Base-by-base conservation (phyloP, 2,329 filamentous ascomycete genomes). In the Trichocomaceae sp. region DNA sequence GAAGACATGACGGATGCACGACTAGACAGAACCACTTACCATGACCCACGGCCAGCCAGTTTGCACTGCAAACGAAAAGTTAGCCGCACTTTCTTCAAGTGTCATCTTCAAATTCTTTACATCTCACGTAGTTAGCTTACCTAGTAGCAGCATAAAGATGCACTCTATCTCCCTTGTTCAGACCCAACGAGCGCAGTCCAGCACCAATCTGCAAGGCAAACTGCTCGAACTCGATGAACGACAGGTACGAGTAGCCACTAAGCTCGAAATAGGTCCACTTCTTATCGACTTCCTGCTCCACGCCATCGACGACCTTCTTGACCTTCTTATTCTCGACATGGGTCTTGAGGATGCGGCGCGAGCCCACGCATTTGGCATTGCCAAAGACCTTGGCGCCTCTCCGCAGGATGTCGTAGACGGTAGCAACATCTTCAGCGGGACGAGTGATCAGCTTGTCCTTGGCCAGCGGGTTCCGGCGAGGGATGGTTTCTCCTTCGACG, bases 221-320 rank as follows among this genome's bases (percentile, higher is more conserved):
- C 65, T 83, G 78, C 73, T 88, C 83, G 68, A 92, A 93, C 73
- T 95, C 85, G 64, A 81, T 78, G 74, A 91, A 95, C 63, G 83
- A 89, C 66, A 86, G 77, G 77, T 85, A 95, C 45, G 80, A 78
- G 76, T 87, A 96, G 48, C 78, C 77, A 58, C 86, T 85, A 62
- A 95, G 83, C 79, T 96, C 90, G 63, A 89, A 95, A 74, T 85
- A 95, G 52, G 85, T 84, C 90, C 90, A 96, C 71, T 92, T 83
- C 83, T 95, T 96, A 60, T 95, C 88, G 33, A 93, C 83, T 74
- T 91, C 83, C 60, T 80, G 77, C 71, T 90, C 81, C 69, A 87
- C 81, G 62, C 90, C 90, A 66, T 95, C 88, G 56, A 95, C 77
- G 50, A 89, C 79, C 81, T 95, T 96, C 79, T 90, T 87, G 62